A percentile compares a stretch with the other conserved stretches of the same genome.
These are phyloP conservation scores for Lachancea waltii DNA, from an alignment of 805 yeast genomes.

Conservation along the genomic window DNA sequence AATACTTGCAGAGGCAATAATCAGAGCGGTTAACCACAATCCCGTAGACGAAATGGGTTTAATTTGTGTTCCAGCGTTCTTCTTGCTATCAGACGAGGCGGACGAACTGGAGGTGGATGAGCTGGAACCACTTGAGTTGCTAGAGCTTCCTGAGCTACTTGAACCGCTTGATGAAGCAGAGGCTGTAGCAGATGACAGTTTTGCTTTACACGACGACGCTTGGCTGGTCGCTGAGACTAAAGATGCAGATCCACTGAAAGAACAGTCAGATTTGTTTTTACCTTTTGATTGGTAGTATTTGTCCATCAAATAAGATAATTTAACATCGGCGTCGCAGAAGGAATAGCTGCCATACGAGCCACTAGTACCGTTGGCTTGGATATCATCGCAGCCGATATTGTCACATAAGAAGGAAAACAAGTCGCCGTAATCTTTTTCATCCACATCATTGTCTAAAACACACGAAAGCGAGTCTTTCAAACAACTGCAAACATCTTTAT, in stretches of 20 bases:
- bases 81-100: slow-evolving; percentile 46
- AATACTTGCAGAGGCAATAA: slow-evolving; percentile 32
- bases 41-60: slow-evolving; percentile 34
- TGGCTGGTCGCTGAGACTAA: slow-evolving; percentile 36
- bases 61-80: slow-evolving; percentile 22
- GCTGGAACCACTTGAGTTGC: slow-evolving; percentile 24
- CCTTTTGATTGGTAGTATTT: slow-evolving; percentile 42
- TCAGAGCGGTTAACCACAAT: slow-evolving; percentile 35
- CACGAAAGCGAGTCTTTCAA: slow-evolving; percentile 44
- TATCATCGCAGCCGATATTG: slow-evolving; percentile 48
- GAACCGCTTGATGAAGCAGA: slow-evolving; percentile 52
- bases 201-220: slow-evolving; percentile 45
- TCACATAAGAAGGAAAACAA: slow-evolving; percentile 51
- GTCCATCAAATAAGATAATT: slow-evolving; percentile 54
- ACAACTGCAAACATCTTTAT: slow-evolving; percentile 53
- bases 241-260: slow-evolving; percentile 56
- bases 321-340: slow-evolving; percentile 56
- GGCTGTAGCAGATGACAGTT: slow-evolving; percentile 53
- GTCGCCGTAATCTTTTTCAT: slow-evolving; percentile 45
- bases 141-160: slow-evolving; percentile 31
- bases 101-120: slow-evolving; percentile 39
- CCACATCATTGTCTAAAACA: slow-evolving; percentile 39
- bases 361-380: slow-evolving; percentile 46
- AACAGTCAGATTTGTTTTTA: slow-evolving; percentile 45
- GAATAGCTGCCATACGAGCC: slow-evolving; percentile 65